A percentile compares a stretch with the other conserved stretches of the same genome.
phyloP scores from a whole-genome alignment of 2,329 filamentous ascomycete genomes.

The Epichloe brachyelytri region DNA sequence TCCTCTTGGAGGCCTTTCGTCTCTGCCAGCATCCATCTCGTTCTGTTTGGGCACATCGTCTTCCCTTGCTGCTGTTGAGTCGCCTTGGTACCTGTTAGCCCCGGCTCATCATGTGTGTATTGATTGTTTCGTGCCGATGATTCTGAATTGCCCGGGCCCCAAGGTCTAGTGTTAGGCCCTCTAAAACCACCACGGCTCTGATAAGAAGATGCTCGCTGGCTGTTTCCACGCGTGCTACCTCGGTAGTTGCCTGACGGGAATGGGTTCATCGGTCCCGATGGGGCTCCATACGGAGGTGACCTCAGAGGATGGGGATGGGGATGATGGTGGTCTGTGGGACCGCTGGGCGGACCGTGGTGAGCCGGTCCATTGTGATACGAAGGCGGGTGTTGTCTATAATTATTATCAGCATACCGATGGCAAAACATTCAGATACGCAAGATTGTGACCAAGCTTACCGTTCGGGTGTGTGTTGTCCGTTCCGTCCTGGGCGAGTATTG shows the following conservation, averaged over 20 bases:
- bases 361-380: slow-evolving; percentile 39
- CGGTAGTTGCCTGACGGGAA: slow-evolving; percentile 34
- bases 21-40: neutral
- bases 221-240: slow-evolving; percentile 12
- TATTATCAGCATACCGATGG: slow-evolving; percentile 4
- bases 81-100: slow-evolving; percentile 10
- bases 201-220: slow-evolving; percentile 42
- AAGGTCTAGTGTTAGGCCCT: slow-evolving; percentile 56
- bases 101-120: slow-evolving; percentile 7
- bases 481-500: slow-evolving; percentile 26
- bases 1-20: neutral
- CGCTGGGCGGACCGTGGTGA: slow-evolving; percentile 38
- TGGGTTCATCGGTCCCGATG: slow-evolving; percentile 43
- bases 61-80: neutral
- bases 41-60: neutral
- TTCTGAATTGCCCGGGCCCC: slow-evolving; percentile 38
- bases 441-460: slow-evolving; percentile 22
- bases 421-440: neutral
- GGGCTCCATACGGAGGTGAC: slow-evolving; percentile 42
- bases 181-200: slow-evolving; percentile 42
- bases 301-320: slow-evolving; percentile 31
- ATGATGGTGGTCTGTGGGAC: slow-evolving; percentile 42
- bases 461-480: slow-evolving; percentile 25
- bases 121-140: slow-evolving; percentile 9
- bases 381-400: slow-evolving; percentile 38